Evolutionary conservation across 129 eudicot genomes (phyloP).

Genomic region (Flaveria linearis): DNA sequence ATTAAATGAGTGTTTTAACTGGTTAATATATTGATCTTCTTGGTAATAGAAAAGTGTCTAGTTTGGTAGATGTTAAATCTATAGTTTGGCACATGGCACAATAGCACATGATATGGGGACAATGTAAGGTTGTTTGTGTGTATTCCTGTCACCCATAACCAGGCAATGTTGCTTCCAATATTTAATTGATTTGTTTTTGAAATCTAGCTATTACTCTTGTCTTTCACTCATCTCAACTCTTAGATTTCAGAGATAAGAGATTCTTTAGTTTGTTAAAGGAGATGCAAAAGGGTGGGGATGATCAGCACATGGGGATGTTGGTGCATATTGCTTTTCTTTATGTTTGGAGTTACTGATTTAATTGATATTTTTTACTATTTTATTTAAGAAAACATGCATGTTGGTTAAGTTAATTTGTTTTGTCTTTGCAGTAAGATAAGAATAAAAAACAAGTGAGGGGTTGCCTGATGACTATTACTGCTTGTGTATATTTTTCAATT

Average conservation of each 20-base stretch:
- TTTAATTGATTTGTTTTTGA: conserved; percentile 32
- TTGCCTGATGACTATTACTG: neutral
- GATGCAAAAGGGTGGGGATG: conserved; percentile 35
- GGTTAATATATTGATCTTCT: conserved; percentile 24
- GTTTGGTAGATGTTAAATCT: conserved; percentile 38
- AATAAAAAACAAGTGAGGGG: neutral
- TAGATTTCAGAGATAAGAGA: conserved; percentile 37
- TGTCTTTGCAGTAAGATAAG: neutral
- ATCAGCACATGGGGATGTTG: conserved; percentile 36
- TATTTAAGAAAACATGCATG: neutral
- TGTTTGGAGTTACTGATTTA: conserved; percentile 42
- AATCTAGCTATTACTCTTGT: conserved; percentile 40
- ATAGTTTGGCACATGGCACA: conserved; percentile 35
- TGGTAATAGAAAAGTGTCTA: conserved; percentile 39
- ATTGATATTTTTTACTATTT: neutral
- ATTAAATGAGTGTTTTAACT: neutral
- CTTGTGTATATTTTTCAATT: neutral
- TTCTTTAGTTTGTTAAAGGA: conserved; percentile 34
- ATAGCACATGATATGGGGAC: conserved; percentile 73
- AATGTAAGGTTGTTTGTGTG: conserved; percentile 35
- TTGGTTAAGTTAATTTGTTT: neutral
- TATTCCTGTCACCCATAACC: conserved; percentile 59
- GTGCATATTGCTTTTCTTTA: conserved; percentile 23
- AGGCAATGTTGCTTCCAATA: conserved; percentile 47
- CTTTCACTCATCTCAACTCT: conserved; percentile 37